Base-by-base conservation (phyloP, 73 alveolate genomes). In the Stentor coeruleus region DNA sequence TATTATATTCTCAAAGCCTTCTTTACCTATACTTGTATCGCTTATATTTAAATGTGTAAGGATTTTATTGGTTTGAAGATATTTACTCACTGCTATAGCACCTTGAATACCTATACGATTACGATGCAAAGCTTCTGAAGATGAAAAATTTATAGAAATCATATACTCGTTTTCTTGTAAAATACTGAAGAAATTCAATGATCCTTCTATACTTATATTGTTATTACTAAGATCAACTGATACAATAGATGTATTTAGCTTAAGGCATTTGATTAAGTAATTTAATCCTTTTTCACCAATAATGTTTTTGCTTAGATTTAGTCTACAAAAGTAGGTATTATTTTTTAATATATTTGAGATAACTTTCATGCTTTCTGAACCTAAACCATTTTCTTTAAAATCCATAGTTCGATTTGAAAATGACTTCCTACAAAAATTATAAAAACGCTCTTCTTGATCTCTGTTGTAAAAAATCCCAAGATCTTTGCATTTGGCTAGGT, bases 161-260 rank as follows among this genome's bases (percentile, higher is more conserved):
- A 85, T 3, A 14, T 75, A 39, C 38, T 81, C 84, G n/a, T 59
- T 39, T 35, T 59, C 36, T 3, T 36, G 39, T 85, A 85, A 26
- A 20, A 35, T 59, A 59, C 59, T 82, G 37, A 85, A 42, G 59
- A 85, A 57, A 0, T 55, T 31, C n/a, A 33, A 59, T 37, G 89
- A 82, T 2, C 91, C 91, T 33, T 85, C 86, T n/a, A 84, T 38
- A 1, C 84, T 82, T 6, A 85, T 80, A 82, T 82, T 77, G 72
- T 85, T 85, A 39, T 89, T 85, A 35, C 84, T 58, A 2, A 82
- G 14, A 39, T 85, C 91, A 14, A 85, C 2, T 59, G 80, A 84
- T 38, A 81, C 85, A 15, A 85, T 57, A 59, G 26, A 33, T 35
- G 37, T 15, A 85, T 80, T 81, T 1, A n/a, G 28, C 3, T 38